Conservation (phyloP, 192 early-diverging fungal genomes). For the Backusella macrospora region DNA sequence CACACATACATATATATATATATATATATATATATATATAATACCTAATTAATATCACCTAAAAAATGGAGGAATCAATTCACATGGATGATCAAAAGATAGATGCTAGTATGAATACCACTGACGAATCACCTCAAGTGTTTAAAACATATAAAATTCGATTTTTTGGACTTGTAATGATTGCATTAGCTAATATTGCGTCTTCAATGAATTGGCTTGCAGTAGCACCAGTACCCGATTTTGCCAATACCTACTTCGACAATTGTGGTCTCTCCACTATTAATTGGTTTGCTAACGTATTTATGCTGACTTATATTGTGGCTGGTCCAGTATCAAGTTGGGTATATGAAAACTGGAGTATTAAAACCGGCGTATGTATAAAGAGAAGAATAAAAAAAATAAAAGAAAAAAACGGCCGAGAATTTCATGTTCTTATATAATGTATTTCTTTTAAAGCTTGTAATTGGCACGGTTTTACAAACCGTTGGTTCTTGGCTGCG, state of each 20-base stretch:
- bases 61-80: not conserved
- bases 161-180: slow-evolving; percentile 48
- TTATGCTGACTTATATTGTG: slow-evolving; percentile 47
- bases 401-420: not conserved
- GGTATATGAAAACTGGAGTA: slow-evolving; percentile 45
- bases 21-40: not conserved
- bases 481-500: slow-evolving; percentile 50
- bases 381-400: not conserved
- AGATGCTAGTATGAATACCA: not conserved
- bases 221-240: slow-evolving; percentile 46
- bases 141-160: slow-evolving; percentile 44
- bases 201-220: slow-evolving; percentile 49
- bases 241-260: slow-evolving; percentile 42
- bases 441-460: slow-evolving; percentile 30
- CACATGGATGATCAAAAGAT: not conserved
- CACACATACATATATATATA: not conserved
- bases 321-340: slow-evolving; percentile 44
- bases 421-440: not conserved
- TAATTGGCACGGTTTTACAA: slow-evolving; percentile 46
- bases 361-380: slow-evolving; percentile 40
- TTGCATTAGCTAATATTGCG: slow-evolving; percentile 46
- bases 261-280: slow-evolving; percentile 33
- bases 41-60: not conserved
- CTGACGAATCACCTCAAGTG: not conserved
- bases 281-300: slow-evolving; percentile 50